Evolutionary conservation across 2,329 filamentous ascomycete genomes (phyloP), one percentile per base, ranked within the genome.

Genomic region (Arthroderma sp.): DNA sequence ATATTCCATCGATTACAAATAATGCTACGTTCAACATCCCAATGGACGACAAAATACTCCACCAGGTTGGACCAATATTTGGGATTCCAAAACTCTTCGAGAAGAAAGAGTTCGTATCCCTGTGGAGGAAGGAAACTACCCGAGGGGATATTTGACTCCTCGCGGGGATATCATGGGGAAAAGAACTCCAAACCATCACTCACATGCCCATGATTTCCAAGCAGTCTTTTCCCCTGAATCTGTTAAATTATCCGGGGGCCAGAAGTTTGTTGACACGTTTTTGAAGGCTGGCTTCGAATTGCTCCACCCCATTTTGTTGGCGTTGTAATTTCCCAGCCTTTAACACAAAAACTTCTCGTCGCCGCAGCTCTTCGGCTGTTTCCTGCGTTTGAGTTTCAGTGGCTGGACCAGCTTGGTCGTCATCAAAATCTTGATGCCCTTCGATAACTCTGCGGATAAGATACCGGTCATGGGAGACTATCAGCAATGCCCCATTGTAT

Each of bases 381-480:
- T 70, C 34, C 11, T 38, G n/a, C 27, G 5, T 9, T 22, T 31
- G 28, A 22, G 38, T 28, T n/a, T n/a, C 53, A 60, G 47, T 68
- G 54, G 54, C 57, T 40, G 56, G 56, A 46, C 59, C 57, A 30
- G 64, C 64, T 2, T 63, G 66, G 2, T 65, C 67, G 2, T 59
- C 63, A n/a, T 62, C 71, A 1, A 56, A 57, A 15, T 64, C 66
- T 9, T 65, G 57, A 39, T 73, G 61, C 1, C 80, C 80, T 57
- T 85, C 81, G 1, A 91, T 70, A 0, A 83, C 83, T 2, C 78
- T 78, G 38, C 80, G 73, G 64, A 91, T 74, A 54, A 93, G 81
- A 71, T 83, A 93, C 30, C 86, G 72, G 59, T 93, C 85, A 65
- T 93, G 86, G 32, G 79, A 86, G 4, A 91, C 80, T 4, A 91